Evolutionary conservation across 2,329 filamentous ascomycete species (phyloP).

Genomic region (Fusarium hostae): DNA sequence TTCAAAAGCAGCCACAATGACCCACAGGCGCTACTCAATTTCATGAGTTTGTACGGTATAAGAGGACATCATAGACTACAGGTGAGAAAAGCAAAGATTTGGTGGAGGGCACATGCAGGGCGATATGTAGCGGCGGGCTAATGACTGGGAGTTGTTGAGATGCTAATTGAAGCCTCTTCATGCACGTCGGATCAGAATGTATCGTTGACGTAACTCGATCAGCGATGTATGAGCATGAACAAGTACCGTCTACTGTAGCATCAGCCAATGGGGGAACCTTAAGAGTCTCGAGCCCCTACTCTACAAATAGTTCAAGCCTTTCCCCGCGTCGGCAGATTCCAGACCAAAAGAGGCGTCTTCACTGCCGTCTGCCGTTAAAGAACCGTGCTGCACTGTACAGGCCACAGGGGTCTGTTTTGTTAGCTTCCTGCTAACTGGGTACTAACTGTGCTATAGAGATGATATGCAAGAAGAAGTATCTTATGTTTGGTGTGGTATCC

Average conservation of each 20-base stretch:
- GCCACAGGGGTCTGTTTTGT: no score
- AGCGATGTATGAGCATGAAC: neutral
- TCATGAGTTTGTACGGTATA: no score
- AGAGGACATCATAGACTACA: neutral
- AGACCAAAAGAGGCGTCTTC: neutral
- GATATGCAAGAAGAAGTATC: no score
- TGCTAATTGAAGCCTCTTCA: conserved; percentile 21
- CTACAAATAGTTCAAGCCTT: neutral
- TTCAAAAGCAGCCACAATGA: no score
- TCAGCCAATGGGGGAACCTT: conserved; percentile 1
- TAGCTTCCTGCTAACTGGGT: no score
- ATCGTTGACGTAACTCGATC: neutral
- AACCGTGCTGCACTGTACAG: neutral
- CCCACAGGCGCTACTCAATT: no score
- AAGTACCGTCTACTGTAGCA: conserved; percentile 6
- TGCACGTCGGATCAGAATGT: conserved; percentile 13
- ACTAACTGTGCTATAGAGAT: no score
- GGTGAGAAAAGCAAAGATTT: neutral
- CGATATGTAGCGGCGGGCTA: conserved; percentile 16
- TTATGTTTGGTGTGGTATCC: no score
- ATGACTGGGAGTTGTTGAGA: conserved; percentile 19
- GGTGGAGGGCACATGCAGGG: conserved; percentile 3
- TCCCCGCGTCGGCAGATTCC: conserved; percentile 13
- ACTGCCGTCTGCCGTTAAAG: conserved; percentile 13
- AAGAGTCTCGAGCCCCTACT: no score